Percentiles rank a stretch among this genome's conserved stretches.
phyloP scores from a whole-genome alignment of 2,329 filamentous ascomycete species.

The Microdochium nivale region DNA sequence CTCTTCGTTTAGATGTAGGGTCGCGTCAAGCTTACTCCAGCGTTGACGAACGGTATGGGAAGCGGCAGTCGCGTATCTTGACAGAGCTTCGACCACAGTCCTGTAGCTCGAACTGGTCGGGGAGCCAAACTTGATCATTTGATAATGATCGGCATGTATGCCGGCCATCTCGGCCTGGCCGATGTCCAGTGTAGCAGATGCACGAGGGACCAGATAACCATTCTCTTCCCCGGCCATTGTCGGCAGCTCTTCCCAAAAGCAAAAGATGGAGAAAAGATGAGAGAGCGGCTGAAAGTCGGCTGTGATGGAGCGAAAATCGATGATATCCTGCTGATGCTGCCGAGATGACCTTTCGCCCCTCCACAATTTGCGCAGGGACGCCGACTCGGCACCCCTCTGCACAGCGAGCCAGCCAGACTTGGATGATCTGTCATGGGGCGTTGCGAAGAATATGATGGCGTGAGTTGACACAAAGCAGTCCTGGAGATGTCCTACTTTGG shows the following conservation, averaged over 20 bases:
- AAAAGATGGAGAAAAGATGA: slow-evolving; percentile 5
- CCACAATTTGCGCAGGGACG: slow-evolving; percentile 1
- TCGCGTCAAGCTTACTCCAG: no score
- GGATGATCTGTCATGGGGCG: slow-evolving; percentile 3
- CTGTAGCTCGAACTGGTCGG: slow-evolving; percentile 8
- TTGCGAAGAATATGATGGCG: slow-evolving; percentile 7
- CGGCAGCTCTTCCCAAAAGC: slow-evolving; percentile 14
- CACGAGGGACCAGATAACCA: slow-evolving; percentile 13
- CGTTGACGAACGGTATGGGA: not conserved
- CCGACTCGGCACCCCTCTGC: not conserved
- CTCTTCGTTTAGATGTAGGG: no score
- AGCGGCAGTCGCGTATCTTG: slow-evolving; percentile 9
- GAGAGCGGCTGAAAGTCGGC: slow-evolving; percentile 4
- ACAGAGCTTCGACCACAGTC: slow-evolving; percentile 11
- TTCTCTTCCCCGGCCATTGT: slow-evolving; percentile 6
- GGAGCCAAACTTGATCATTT: slow-evolving; percentile 15
- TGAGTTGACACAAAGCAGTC: slow-evolving; percentile 17
- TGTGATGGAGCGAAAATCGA: slow-evolving; percentile 4
- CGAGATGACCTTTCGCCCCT: slow-evolving; percentile 1
- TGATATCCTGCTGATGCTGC: slow-evolving; percentile 1
- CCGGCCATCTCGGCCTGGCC: slow-evolving; percentile 15
- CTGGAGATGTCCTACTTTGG: slow-evolving; percentile 16
- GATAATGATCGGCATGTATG: slow-evolving; percentile 15
- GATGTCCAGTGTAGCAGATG: slow-evolving; percentile 14
- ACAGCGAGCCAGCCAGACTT: slow-evolving; percentile 2